phyloP scores from a whole-genome alignment of 2,329 filamentous ascomycete genomes.

The Claviceps purpurea region DNA sequence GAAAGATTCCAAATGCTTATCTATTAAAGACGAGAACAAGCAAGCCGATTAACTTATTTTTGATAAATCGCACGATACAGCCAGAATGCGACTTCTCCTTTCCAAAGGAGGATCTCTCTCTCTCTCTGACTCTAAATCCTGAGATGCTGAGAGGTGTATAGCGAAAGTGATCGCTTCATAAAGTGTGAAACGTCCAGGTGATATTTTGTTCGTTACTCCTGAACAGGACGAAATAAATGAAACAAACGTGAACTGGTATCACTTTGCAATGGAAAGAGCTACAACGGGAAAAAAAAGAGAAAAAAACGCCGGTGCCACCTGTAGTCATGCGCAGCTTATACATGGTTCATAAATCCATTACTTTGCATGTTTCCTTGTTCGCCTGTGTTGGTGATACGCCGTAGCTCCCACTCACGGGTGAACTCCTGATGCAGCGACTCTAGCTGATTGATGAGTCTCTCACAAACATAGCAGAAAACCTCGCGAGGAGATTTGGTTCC shows the following conservation, averaged over 20 bases:
- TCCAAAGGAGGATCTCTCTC: not conserved
- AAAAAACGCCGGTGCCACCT: constrained; percentile 14
- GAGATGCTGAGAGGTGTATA: not conserved
- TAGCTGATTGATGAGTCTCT: constrained; percentile 70
- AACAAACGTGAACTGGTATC: constrained; percentile 1
- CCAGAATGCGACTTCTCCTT: not conserved
- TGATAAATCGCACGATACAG: not conserved
- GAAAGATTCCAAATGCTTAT: not conserved
- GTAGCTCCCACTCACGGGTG: constrained; percentile 80
- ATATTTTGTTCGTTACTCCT: not conserved
- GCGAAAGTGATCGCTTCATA: not conserved
- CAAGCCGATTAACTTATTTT: not conserved
- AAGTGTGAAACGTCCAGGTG: not conserved
- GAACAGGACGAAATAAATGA: not conserved
- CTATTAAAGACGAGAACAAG: not conserved
- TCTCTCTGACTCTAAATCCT: not conserved
- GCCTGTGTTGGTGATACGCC: constrained; percentile 65
- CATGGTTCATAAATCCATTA: constrained; percentile 18
- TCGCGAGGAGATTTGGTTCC: constrained; percentile 81
- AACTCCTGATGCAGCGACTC: constrained; percentile 74
- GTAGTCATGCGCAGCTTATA: not conserved
- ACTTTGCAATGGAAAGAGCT: constrained; percentile 2
- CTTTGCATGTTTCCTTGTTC: constrained; percentile 36
- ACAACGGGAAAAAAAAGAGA: not conserved
- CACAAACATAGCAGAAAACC: constrained; percentile 67